Evolutionary conservation across 257 asterid species (phyloP).

Genomic region (Petrea volubilis): DNA sequence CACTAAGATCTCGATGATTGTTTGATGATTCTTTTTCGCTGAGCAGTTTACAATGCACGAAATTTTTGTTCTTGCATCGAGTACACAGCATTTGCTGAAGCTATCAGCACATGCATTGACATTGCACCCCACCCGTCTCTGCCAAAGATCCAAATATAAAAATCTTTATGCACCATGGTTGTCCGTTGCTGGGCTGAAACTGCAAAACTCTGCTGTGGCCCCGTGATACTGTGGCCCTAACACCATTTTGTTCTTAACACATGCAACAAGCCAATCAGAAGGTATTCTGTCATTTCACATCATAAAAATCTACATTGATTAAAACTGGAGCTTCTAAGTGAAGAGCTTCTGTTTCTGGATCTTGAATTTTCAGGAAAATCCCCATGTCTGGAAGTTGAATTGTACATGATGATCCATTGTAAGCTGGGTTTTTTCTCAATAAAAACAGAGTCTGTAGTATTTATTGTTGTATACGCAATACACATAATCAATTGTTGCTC

Average conservation of each 20-base stretch:
- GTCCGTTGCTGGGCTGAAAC: slow-evolving; percentile 13
- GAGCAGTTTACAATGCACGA: background rate
- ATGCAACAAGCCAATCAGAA: slow-evolving; percentile 8
- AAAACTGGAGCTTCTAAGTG: slow-evolving; percentile 7
- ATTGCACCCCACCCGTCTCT: background rate
- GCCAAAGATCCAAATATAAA: background rate
- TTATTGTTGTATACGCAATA: background rate
- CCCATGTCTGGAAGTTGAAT: background rate
- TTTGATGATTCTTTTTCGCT: slow-evolving; percentile 38
- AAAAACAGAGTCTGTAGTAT: background rate
- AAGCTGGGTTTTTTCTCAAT: background rate
- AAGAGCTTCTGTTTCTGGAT: slow-evolving; percentile 7
- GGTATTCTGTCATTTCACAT: background rate
- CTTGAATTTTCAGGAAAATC: slow-evolving; percentile 18
- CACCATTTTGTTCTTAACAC: background rate
- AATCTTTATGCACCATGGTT: background rate
- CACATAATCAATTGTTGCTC: background rate
- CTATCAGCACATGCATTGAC: background rate
- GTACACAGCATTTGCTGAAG: background rate
- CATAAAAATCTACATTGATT: background rate
- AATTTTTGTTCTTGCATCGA: background rate
- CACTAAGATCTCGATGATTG: slow-evolving; percentile 51
- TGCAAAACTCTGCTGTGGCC: background rate
- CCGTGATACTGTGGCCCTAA: background rate
- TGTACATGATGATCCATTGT: slow-evolving; percentile 12